Evolutionary conservation across 2,329 filamentous ascomycete genomes (phyloP).

Genomic region (Helicocarpus griseus): DNA sequence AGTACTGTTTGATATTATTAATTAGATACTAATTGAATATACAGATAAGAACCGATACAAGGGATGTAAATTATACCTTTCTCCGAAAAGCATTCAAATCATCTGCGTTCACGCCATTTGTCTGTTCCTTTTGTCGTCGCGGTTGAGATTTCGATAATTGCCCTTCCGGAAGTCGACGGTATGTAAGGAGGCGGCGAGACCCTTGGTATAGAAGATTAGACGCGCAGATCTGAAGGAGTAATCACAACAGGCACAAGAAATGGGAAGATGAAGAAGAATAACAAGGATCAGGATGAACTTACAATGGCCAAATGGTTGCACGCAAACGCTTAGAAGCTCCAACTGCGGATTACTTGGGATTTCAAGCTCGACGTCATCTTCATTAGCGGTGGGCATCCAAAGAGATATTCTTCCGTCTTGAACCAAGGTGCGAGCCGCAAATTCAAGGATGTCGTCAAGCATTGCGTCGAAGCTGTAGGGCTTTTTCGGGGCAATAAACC

Average conservation of each 20-base stretch:
- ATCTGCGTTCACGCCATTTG: constrained; percentile 46
- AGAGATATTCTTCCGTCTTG: constrained; percentile 73
- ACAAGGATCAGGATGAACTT: constrained; percentile 19
- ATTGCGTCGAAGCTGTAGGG: constrained; percentile 88
- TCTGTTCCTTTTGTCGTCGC: constrained; percentile 26
- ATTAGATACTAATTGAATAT: background rate
- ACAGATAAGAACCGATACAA: background rate
- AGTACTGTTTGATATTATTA: background rate
- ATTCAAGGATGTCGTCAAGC: constrained; percentile 79
- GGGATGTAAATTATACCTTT: constrained; percentile 25
- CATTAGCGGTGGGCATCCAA: constrained; percentile 93
- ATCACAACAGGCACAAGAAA: background rate
- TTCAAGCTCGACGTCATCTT: constrained; percentile 64
- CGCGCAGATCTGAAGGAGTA: background rate
- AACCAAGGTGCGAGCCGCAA: constrained; percentile 67
- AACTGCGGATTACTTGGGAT: constrained; percentile 69
- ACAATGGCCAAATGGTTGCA: constrained; percentile 88
- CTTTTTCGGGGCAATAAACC: constrained; percentile 77
- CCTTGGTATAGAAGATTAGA: constrained; percentile 40
- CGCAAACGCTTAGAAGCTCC: constrained; percentile 63
- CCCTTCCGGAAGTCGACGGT: constrained; percentile 59
- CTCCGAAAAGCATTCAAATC: constrained; percentile 60
- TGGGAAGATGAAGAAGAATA: background rate
- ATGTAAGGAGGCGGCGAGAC: constrained; percentile 83
- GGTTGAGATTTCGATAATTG: constrained; percentile 23